Conservation (phyloP, 2,329 filamentous ascomycete species). For the Phialophora verrucosa region DNA sequence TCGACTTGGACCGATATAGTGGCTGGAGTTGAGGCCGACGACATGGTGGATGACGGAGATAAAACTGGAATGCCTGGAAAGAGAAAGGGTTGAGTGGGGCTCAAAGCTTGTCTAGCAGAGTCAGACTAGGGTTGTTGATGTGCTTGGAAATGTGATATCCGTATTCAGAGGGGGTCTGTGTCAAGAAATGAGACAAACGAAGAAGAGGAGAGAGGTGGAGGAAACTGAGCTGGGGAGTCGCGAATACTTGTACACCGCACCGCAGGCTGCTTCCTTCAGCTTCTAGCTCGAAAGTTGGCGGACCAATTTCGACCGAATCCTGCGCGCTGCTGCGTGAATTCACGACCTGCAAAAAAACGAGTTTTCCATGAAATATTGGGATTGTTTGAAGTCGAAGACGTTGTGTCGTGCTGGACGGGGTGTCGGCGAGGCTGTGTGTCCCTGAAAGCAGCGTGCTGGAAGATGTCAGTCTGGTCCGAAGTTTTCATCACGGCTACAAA, state of each 20-base stretch:
- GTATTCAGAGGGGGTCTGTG: background rate
- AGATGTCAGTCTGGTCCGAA: conserved; percentile 31
- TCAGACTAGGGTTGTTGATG: background rate
- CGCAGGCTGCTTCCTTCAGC: background rate
- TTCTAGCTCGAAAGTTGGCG: conserved; percentile 10
- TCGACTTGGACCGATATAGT: background rate
- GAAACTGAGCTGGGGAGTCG: background rate
- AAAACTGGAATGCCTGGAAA: background rate
- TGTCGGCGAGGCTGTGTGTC: conserved; percentile 24
- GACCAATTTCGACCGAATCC: conserved; percentile 23
- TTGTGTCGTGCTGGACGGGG: background rate
- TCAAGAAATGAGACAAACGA: background rate
- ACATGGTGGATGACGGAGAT: background rate
- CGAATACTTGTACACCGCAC: conserved; percentile 13
- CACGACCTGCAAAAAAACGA: background rate
- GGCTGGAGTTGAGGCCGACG: background rate
- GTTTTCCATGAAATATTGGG: background rate
- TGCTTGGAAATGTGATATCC: background rate
- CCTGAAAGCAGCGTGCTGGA: conserved; percentile 19
- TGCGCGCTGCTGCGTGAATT: background rate
- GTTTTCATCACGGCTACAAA: conserved; percentile 23
- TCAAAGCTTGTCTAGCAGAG: background rate
- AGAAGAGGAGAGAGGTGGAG: background rate
- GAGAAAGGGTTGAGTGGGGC: background rate
- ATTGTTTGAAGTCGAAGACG: background rate